Evolutionary conservation across 2,329 filamentous ascomycete genomes (phyloP), one percentile per base, ranked within the genome.

Genomic region (Colletotrichum kahawae): DNA sequence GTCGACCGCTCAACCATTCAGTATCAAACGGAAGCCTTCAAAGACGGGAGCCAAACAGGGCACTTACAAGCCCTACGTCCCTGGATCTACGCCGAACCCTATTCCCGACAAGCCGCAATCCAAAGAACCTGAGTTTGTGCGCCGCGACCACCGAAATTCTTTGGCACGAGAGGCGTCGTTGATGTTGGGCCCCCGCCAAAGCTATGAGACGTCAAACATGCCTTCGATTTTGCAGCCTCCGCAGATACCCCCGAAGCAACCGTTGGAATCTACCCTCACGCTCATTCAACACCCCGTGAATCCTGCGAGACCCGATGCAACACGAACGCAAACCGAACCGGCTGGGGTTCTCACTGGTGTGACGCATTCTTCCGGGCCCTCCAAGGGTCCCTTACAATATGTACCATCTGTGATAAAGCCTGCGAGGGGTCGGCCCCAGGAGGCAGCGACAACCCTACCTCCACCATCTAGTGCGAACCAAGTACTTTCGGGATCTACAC

Each of bases 341-440:
- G 2, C 65, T 9, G 14, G 18, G 21, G 31, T 43, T 24, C 13
- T 27, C 16, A 12, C 13, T 4, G 4, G 27, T 18, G 24, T 16
- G 24, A 27, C 5, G 33, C n/a, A 14, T 5, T 7, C 57, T 7
- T 21, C 33, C 3, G 29, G 33, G 12, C 16, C 14, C 3, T 4
- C 48, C 7, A 34, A 62, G 5, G 62, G 10, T 9, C 36, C 27
- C 51, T 79, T 24, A 33, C 74, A 27, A 33, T 78, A 81, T 36
- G 71, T 81, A 3, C 82, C 81, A 1, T 81, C 82, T 0, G 78
- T 82, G 18, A 77, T 84, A 10, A 80, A 81, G 57, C 80, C 82
- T 16, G 82, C 80, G 4, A 78, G 78, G 9, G 81, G 78, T 1
- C 79, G 71, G 14, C 69, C 48, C 3, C 67, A 51, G 12, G 68